A percentile compares a stretch with the other conserved stretches of the same genome.
phyloP scores from a whole-genome alignment of 1,284 basidiomycete genomes.

The Polyporus tsugae region DNA sequence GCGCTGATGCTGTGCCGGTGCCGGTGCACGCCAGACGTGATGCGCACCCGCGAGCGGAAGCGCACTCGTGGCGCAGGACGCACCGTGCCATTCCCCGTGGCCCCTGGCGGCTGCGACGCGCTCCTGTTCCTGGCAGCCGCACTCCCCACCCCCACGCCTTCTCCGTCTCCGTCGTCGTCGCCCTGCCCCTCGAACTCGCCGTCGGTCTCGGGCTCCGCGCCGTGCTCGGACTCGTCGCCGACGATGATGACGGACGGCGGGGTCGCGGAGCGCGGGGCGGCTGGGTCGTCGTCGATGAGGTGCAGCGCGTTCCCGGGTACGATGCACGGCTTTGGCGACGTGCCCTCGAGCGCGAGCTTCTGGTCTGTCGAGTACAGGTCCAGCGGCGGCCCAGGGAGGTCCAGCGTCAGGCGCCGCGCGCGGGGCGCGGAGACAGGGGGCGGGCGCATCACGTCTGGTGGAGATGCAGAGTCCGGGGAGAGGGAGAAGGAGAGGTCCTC shows the following conservation, averaged over 20 bases:
- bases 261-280: constrained; percentile 39
- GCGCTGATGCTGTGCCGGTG: constrained; percentile 36
- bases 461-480: neutral
- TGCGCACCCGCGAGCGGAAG: constrained; percentile 64
- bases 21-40: constrained; percentile 55
- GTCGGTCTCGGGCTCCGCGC: constrained; percentile 28
- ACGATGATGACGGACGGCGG: constrained; percentile 41
- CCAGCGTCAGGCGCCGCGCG: constrained; percentile 34
- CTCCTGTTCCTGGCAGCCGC: constrained; percentile 10
- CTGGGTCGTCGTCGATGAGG: constrained; percentile 45
- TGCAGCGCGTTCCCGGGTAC: constrained; percentile 47
- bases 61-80: constrained; percentile 51
- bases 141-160: constrained; percentile 17
- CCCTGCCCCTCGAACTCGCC: constrained; percentile 23
- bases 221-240: constrained; percentile 34
- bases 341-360: constrained; percentile 39
- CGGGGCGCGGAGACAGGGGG: constrained; percentile 15
- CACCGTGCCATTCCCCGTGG: constrained; percentile 3
- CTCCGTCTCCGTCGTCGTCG: neutral
- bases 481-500: constrained; percentile 4
- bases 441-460: constrained; percentile 14
- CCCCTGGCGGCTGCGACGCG: constrained; percentile 26
- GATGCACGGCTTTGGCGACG: constrained; percentile 44
- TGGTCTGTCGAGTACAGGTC: constrained; percentile 36
- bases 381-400: constrained; percentile 29